Base-by-base conservation (phyloP, 2,329 filamentous ascomycete genomes). In the Fusarium clavum region DNA sequence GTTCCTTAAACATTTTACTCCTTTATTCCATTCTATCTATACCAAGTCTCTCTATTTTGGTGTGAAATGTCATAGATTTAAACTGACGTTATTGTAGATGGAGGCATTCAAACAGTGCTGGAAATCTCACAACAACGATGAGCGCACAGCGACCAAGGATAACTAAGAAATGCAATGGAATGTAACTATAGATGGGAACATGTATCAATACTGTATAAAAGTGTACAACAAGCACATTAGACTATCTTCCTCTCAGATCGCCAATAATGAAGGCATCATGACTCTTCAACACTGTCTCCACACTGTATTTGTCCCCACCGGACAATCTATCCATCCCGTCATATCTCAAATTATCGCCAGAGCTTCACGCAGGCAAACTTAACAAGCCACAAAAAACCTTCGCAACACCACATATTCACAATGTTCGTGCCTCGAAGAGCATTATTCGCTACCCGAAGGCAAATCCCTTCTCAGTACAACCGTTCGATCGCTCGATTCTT, bases 51-150 rank as follows among this genome's bases (percentile, higher is more conserved):
- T 18, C 12, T 25, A 13, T 54, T 29, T 54, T 29, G 27, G 27
- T 11, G n/a, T 45, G 27, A 14, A 13, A 4, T 52, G 27, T 29
- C n/a, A 38, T 40, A 10, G 51, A 53, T 5, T 25, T 43, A 8
- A 8, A 43, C 72, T 75, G 56, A 75, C 61, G 34, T 29, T 57
- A 34, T 49, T 44, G 9, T 49, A 98, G 95, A 97, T 98, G 92
- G 91, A 96, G 77, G 86, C 87, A 4, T 98, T 98, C 79, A 90
- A 90, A 76, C 87, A 91, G 75, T 98, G 95, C 81, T 98, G 95
- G 95, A 97, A 97, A 82, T 86, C 85, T 69, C 91, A 97, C 75
- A 91, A 94, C 51, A 98, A 98, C 79, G 91, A 97, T 75, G 83
- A 92, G 79, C 88, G 96, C 76, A 98, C 94, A 0, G 86, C 86